Evolutionary conservation across 257 asterid genomes (phyloP).

Genomic region (Gentiana macrophylla): DNA sequence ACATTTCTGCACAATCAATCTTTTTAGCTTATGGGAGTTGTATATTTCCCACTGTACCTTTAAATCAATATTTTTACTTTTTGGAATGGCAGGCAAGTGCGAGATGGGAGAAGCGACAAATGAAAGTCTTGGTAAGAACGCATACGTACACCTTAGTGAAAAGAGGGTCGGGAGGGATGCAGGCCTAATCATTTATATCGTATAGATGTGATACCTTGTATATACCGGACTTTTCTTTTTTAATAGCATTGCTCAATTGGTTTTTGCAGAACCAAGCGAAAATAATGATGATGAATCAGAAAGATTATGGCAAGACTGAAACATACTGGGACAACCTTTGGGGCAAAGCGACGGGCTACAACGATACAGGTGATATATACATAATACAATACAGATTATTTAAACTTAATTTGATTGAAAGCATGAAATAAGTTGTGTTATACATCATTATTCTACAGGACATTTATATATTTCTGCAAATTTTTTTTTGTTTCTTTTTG

Average conservation of each 20-base stretch:
- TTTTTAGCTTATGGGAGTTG: no score
- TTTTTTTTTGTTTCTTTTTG: no score
- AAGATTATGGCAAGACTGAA: constrained; percentile 48
- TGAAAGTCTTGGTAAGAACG: constrained; percentile 71
- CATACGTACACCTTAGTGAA: no score
- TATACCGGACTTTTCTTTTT: background rate
- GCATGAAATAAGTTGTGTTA: background rate
- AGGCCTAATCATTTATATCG: background rate
- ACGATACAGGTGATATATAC: constrained; percentile 32
- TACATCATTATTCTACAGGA: background rate
- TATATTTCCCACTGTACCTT: no score
- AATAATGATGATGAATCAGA: constrained; percentile 63
- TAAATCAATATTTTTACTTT: background rate
- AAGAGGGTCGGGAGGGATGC: no score
- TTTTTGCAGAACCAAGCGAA: constrained; percentile 59
- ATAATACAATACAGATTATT: background rate
- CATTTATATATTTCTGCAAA: background rate
- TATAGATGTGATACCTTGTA: background rate
- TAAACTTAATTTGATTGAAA: background rate
- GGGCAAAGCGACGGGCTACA: constrained; percentile 48
- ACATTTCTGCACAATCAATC: no score
- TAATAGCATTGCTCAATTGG: background rate
- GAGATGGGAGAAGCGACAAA: constrained; percentile 85
- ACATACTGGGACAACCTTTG: constrained; percentile 68
- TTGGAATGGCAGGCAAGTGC: constrained; percentile 54